Conservation (phyloP, 2,329 filamentous ascomycete genomes). For the Diplodia sapinea region DNA sequence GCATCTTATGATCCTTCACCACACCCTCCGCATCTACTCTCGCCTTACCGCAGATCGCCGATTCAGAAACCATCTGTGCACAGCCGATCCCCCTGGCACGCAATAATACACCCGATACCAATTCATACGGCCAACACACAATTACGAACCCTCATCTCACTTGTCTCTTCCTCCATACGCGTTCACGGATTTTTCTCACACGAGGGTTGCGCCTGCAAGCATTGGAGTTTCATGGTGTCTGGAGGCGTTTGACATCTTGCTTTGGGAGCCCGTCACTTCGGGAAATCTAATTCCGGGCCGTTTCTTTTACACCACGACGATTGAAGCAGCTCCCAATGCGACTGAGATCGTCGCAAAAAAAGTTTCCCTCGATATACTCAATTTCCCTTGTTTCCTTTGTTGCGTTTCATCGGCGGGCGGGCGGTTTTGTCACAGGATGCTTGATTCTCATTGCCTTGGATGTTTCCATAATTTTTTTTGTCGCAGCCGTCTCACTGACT, state of each 20-base stretch:
- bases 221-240: slow-evolving; percentile 32
- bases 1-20: slow-evolving; percentile 68
- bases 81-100: slow-evolving; percentile 32
- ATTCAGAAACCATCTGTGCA: slow-evolving; percentile 31
- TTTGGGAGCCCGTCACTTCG: slow-evolving; percentile 20
- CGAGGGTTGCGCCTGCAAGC: slow-evolving; percentile 30
- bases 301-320: slow-evolving; percentile 13
- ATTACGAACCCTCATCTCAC: slow-evolving; percentile 30
- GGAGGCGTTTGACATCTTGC: slow-evolving; percentile 27
- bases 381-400: slow-evolving; percentile 25
- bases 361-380: slow-evolving; percentile 27
- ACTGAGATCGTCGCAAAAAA: slow-evolving; percentile 26
- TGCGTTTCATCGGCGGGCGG: slow-evolving; percentile 12
- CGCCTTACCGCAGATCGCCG: slow-evolving; percentile 30
- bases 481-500: slow-evolving; percentile 5
- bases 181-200: slow-evolving; percentile 31
- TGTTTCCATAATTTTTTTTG: background rate
- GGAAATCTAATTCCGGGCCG: slow-evolving; percentile 26
- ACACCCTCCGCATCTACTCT: slow-evolving; percentile 21
- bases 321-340: slow-evolving; percentile 18
- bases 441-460: background rate
- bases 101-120: slow-evolving; percentile 31
- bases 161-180: slow-evolving; percentile 23
- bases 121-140: slow-evolving; percentile 30
- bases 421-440: background rate